A percentile compares a stretch with the other conserved stretches of the same genome.
phyloP scores from a whole-genome alignment of 2,329 filamentous ascomycete species.

The Cephalotrichum gorgonifer region DNA sequence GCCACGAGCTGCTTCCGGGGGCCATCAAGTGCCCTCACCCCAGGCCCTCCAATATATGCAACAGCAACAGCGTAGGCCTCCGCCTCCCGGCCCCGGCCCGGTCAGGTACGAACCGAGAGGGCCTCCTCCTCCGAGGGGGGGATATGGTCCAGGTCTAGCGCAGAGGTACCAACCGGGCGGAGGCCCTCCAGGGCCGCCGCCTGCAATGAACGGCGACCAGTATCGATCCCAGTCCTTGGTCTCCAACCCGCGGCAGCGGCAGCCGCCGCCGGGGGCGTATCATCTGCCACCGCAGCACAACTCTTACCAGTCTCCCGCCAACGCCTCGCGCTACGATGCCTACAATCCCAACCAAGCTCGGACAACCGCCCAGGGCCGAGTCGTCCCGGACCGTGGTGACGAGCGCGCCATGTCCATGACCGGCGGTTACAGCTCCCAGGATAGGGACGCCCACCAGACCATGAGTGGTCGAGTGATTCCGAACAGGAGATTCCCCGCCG shows the following conservation, averaged over 20 bases:
- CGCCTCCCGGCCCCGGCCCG: conserved; percentile 25
- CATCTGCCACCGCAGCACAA: conserved; percentile 45
- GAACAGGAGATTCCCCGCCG: conserved; percentile 42
- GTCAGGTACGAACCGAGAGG: conserved; percentile 7
- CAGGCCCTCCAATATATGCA: conserved; percentile 31
- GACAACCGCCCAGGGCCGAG: conserved; percentile 82
- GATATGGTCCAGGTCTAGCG: conserved; percentile 21
- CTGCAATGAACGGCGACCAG: conserved; percentile 72
- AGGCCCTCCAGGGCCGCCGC: conserved; percentile 40
- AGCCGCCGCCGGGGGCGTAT: conserved; percentile 63
- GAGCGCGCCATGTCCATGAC: conserved; percentile 96
- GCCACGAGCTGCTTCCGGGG: conserved; percentile 40
- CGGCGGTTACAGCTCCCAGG: conserved; percentile 57
- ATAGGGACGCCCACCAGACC: conserved; percentile 75
- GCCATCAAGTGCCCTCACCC: conserved; percentile 31
- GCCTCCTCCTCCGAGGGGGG: conserved; percentile 11
- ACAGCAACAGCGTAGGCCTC: conserved; percentile 30
- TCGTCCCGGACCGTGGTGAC: conserved; percentile 84
- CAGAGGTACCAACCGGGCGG: conserved; percentile 53
- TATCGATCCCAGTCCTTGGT: conserved; percentile 93
- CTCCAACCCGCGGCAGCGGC: conserved; percentile 59
- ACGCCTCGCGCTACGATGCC: conserved; percentile 67
- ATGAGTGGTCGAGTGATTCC: conserved; percentile 91
- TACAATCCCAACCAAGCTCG: conserved; percentile 55
- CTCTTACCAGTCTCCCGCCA: conserved; percentile 53